Conservation (phyloP, 1,139 yeast species). For the Eremothecium coryli region DNA sequence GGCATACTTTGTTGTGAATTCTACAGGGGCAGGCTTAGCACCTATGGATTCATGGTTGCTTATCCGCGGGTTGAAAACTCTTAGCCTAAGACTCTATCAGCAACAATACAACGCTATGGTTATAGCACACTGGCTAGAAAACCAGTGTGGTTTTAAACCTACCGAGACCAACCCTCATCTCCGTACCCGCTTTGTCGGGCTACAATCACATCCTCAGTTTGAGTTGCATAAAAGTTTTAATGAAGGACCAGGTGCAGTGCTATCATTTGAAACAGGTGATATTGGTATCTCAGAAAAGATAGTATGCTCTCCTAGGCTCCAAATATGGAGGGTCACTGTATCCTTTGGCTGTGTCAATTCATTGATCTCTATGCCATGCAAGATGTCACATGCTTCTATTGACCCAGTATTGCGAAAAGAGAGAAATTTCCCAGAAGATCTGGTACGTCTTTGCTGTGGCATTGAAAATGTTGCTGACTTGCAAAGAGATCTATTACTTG, state of each 20-base stretch:
- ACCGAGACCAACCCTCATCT: conserved; percentile 11
- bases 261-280: conserved; percentile 80
- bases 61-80: conserved; percentile 76
- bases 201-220: conserved; percentile 71
- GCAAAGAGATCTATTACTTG: conserved; percentile 63
- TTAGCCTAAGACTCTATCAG: conserved; percentile 75
- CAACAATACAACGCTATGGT: conserved; percentile 73
- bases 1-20: conserved; percentile 68
- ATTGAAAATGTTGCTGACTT: conserved; percentile 41
- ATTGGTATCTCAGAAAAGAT: conserved; percentile 58
- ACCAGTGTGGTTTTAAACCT: conserved; percentile 42
- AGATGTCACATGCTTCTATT: conserved; percentile 95
- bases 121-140: conserved; percentile 65
- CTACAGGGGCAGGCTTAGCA: conserved; percentile 83
- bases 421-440: conserved; percentile 85
- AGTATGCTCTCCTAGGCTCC: conserved; percentile 52
- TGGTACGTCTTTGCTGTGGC: conserved; percentile 81
- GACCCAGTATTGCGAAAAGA: conserved; percentile 80
- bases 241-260: conserved; percentile 81
- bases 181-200: conserved; percentile 77
- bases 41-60: conserved; percentile 90
- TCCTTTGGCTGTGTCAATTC: conserved; percentile 94
- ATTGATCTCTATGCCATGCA: conserved; percentile 83
- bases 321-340: conserved; percentile 80
- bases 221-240: conserved; percentile 71